Conservation (phyloP, 345 rosid genomes). For the Acer yangbiense region DNA sequence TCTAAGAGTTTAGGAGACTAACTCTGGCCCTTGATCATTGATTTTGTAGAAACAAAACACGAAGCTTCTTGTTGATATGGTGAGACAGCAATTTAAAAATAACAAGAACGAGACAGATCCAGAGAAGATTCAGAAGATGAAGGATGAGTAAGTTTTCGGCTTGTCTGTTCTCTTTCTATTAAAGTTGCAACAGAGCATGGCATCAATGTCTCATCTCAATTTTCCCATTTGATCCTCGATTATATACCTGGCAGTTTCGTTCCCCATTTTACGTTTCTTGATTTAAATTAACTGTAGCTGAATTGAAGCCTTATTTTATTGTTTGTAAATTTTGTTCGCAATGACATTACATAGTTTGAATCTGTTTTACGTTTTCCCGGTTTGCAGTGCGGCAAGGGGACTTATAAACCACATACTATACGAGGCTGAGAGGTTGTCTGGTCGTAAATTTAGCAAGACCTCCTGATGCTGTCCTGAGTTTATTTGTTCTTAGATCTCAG, state of each 20-base stretch:
- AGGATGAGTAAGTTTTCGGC: slow-evolving; percentile 74
- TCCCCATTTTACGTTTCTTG: not conserved
- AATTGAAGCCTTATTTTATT: slow-evolving; percentile 1
- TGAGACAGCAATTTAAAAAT: slow-evolving; percentile 85
- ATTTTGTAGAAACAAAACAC: slow-evolving; percentile 85
- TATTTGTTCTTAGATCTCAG: not conserved
- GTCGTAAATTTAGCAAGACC: slow-evolving; percentile 70
- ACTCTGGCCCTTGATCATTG: slow-evolving; percentile 9
- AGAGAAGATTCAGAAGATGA: slow-evolving; percentile 82
- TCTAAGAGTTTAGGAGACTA: not conserved
- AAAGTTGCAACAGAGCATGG: not conserved
- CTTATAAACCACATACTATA: slow-evolving; percentile 88
- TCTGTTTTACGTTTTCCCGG: slow-evolving; percentile 13
- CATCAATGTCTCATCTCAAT: not conserved
- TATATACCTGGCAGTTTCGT: not conserved
- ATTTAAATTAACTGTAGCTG: not conserved
- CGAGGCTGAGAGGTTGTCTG: slow-evolving; percentile 76
- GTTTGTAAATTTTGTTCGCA: not conserved
- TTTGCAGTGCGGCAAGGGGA: slow-evolving; percentile 93
- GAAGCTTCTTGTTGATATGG: slow-evolving; percentile 67
- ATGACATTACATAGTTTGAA: not conserved
- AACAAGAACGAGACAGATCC: slow-evolving; percentile 87
- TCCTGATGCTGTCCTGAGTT: slow-evolving; percentile 20
- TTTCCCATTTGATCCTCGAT: not conserved
- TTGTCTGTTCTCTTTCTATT: not conserved